Evolutionary conservation across 345 rosid species (phyloP).

Genomic region (Populus pruinosa): DNA sequence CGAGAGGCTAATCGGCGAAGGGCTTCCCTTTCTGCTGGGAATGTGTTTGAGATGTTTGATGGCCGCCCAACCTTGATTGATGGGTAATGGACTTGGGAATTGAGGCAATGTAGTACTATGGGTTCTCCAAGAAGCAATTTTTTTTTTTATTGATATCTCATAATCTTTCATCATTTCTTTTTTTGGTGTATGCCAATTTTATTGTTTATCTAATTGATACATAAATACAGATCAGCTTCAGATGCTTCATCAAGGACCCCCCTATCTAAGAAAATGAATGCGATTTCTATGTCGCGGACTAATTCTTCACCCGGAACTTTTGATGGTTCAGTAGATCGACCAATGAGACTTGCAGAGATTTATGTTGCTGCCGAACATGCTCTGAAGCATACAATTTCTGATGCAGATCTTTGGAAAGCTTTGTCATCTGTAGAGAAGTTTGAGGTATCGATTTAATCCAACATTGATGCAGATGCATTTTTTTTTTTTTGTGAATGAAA

Average conservation of each 20-base stretch:
- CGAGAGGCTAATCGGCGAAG: slow-evolving; percentile 95
- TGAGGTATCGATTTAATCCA: slow-evolving; percentile 50
- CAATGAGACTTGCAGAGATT: slow-evolving; percentile 96
- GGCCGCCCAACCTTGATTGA: slow-evolving; percentile 53
- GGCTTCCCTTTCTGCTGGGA: slow-evolving; percentile 98
- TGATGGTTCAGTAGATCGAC: slow-evolving; percentile 77
- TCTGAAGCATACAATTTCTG: slow-evolving; percentile 66
- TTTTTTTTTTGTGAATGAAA: too few species aligned
- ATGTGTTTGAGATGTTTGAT: slow-evolving; percentile 53
- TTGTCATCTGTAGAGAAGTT: slow-evolving; percentile 78
- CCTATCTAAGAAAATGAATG: slow-evolving; percentile 41
- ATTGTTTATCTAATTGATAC: slow-evolving; percentile 28
- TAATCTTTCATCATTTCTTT: slow-evolving; percentile 16
- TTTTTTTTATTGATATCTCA: not conserved
- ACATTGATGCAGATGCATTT: too few species aligned
- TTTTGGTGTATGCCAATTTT: not conserved
- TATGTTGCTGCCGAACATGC: slow-evolving; percentile 94
- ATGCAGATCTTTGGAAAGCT: slow-evolving; percentile 58
- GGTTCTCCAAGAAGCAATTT: not conserved
- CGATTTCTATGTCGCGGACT: slow-evolving; percentile 58
- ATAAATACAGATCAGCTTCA: slow-evolving; percentile 65
- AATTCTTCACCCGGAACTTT: slow-evolving; percentile 81
- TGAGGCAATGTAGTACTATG: slow-evolving; percentile 11
- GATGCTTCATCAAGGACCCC: slow-evolving; percentile 48
- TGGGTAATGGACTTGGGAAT: slow-evolving; percentile 54